phyloP scores from a whole-genome alignment of 139 green algal species.

The Dunaliella primolecta region DNA sequence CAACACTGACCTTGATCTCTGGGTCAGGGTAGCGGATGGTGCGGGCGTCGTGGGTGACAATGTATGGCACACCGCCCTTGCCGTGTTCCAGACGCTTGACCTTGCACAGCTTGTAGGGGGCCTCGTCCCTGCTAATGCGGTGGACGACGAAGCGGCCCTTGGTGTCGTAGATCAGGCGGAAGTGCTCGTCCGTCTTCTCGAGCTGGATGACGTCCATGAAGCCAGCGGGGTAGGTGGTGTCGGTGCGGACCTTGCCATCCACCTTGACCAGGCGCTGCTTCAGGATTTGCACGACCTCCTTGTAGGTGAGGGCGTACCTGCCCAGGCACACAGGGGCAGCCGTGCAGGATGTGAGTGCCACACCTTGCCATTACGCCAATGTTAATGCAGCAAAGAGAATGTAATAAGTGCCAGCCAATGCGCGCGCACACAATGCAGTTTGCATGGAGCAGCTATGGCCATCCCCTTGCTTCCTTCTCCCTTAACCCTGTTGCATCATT shows the following conservation, averaged over 20 bases:
- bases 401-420: background rate
- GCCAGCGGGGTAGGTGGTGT: constrained; percentile 92
- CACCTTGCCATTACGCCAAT: background rate
- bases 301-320: constrained; percentile 96
- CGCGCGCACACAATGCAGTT: too few species aligned
- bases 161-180: constrained; percentile 92
- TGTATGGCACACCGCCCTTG: constrained; percentile 91
- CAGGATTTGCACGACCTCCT: constrained; percentile 94
- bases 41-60: constrained; percentile 93
- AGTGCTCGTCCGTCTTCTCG: constrained; percentile 93
- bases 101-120: constrained; percentile 98
- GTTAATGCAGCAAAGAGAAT: background rate
- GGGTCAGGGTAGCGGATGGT: constrained; percentile 99
- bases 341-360: background rate
- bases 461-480: too few species aligned
- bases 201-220: constrained; percentile 99
- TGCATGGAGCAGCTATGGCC: too few species aligned
- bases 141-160: constrained; percentile 98
- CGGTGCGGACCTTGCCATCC: constrained; percentile 95
- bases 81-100: constrained; percentile 76
- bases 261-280: constrained; percentile 97
- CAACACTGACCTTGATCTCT: constrained; percentile 57
- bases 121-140: constrained; percentile 93
- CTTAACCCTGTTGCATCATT: too few species aligned
- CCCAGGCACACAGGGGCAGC: background rate